phyloP scores from a whole-genome alignment of 108 stramenopile species.

The Ochromonas danica region DNA sequence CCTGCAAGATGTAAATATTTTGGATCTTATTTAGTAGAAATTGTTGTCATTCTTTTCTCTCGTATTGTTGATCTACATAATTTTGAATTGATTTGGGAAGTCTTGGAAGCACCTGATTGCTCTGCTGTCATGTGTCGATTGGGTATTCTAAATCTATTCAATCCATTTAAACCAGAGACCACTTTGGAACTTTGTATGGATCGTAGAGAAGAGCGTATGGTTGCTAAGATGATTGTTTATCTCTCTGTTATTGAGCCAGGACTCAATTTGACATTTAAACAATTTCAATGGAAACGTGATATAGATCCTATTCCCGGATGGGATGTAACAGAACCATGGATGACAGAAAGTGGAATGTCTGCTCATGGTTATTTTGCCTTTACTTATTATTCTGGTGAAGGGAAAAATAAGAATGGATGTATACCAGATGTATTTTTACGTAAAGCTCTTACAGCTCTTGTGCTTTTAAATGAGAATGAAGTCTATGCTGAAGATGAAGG shows the following conservation, averaged over 20 bases:
- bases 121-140: background rate
- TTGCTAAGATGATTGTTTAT: conserved; percentile 28
- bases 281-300: conserved; percentile 24
- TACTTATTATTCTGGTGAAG: conserved; percentile 27
- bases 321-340: conserved; percentile 5
- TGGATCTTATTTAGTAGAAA: conserved; percentile 29
- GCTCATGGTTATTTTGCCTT: background rate
- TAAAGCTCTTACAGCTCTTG: background rate
- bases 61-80: conserved; percentile 29
- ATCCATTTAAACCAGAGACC: conserved; percentile 21
- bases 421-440: background rate
- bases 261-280: conserved; percentile 9
- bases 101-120: background rate
- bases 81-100: conserved; percentile 9
- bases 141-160: conserved; percentile 21
- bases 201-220: conserved; percentile 7
- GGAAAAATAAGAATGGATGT: background rate
- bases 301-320: conserved; percentile 7
- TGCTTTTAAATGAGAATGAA: background rate
- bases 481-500: background rate
- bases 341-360: background rate
- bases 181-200: background rate
- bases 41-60: conserved; percentile 10
- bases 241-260: conserved; percentile 31
- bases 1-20: background rate